phyloP scores from a whole-genome alignment of 345 rosid genomes.

The Dipteronia dyeriana region DNA sequence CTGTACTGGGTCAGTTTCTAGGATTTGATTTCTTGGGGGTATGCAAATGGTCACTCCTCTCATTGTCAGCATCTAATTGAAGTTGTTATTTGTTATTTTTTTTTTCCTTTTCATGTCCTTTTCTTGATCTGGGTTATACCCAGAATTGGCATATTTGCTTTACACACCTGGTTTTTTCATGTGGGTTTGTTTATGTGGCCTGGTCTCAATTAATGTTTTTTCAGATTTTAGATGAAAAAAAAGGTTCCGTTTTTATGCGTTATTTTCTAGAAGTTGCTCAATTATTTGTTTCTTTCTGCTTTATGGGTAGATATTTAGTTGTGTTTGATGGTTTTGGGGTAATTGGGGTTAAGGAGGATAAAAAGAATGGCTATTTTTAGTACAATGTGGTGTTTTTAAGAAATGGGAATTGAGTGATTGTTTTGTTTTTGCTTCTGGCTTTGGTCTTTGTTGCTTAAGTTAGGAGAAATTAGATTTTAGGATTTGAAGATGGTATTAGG shows the following conservation, averaged over 20 bases:
- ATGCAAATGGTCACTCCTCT: background rate
- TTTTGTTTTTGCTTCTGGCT: background rate
- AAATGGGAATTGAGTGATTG: conserved; percentile 3
- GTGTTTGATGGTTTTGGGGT: conserved; percentile 10
- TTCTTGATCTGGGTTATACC: conserved; percentile 17
- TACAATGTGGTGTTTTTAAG: conserved; percentile 7
- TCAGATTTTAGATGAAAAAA: background rate
- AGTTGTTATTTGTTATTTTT: background rate
- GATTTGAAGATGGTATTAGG: too few species aligned
- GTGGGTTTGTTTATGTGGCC: conserved; percentile 15
- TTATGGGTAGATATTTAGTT: background rate
- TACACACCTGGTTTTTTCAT: conserved; percentile 1
- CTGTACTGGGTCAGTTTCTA: background rate
- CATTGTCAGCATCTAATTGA: background rate
- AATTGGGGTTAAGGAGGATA: background rate
- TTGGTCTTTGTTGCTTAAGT: background rate
- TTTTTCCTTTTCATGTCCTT: conserved; percentile 5
- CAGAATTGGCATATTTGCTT: conserved; percentile 1
- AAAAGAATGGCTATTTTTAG: background rate
- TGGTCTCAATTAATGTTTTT: background rate
- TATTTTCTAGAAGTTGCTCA: conserved; percentile 8
- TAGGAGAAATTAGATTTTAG: too few species aligned
- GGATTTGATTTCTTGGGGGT: conserved; percentile 1
- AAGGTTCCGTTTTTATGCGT: background rate
- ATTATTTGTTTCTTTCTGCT: conserved; percentile 1